A percentile compares a stretch with the other conserved stretches of the same genome.
phyloP scores from a whole-genome alignment of 352 stramenopile genomes.

The Phytopythium helicoides region DNA sequence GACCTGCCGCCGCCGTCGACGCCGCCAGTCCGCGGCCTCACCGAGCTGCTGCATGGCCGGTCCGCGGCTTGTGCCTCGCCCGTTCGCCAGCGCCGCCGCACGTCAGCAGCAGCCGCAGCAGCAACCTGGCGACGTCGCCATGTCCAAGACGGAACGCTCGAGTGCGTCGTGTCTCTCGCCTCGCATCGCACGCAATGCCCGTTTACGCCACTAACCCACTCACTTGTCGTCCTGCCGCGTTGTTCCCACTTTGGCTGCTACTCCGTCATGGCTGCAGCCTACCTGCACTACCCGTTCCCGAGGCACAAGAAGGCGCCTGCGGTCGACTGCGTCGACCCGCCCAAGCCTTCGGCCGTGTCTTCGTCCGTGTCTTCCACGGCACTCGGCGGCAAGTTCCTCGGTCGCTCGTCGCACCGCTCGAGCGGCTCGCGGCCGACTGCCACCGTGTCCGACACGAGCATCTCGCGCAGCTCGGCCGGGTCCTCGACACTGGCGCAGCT shows the following conservation, averaged over 20 bases:
- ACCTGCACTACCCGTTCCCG: constrained; percentile 43
- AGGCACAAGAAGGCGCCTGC: constrained; percentile 28
- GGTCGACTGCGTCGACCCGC: constrained; percentile 27
- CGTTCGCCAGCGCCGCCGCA: constrained; percentile 8
- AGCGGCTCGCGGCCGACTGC: constrained; percentile 7
- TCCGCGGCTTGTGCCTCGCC: constrained; percentile 11
- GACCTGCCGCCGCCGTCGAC: neutral
- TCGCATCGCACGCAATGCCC: neutral
- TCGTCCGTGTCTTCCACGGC: constrained; percentile 12
- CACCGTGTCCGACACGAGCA: constrained; percentile 16
- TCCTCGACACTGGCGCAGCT: constrained; percentile 42
- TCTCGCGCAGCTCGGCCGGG: constrained; percentile 16
- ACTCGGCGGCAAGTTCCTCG: constrained; percentile 31
- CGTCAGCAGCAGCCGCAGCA: constrained; percentile 5
- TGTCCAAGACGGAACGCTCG: constrained; percentile 30
- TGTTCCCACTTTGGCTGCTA: too few species aligned
- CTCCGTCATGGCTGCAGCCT: constrained; percentile 15
- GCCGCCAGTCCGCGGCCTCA: constrained; percentile 2
- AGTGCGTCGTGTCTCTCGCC: neutral
- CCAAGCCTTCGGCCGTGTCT: constrained; percentile 8
- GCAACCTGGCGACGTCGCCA: constrained; percentile 14
- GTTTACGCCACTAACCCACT: neutral
- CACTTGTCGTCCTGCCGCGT: constrained; percentile 6
- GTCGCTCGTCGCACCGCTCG: constrained; percentile 23
- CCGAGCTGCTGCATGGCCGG: constrained; percentile 19